Base-by-base conservation (phyloP, 83 land plant species). In the Thuja plicata region DNA sequence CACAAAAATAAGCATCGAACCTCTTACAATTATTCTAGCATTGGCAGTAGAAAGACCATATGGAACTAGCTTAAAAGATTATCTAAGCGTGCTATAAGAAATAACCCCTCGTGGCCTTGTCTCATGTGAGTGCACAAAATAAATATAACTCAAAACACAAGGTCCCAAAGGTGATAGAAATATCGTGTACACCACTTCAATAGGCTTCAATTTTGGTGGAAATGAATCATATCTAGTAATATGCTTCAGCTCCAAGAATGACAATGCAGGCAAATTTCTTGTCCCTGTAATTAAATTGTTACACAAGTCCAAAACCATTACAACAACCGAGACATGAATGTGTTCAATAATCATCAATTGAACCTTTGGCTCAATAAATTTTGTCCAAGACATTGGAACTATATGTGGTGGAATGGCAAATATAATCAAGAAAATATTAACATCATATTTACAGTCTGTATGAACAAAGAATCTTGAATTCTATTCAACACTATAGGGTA, bases 391-490 rank as follows among this genome's bases (percentile, higher is more conserved):
- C 60, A 50, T 32, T 46, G 9, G 2, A 13, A 46, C 4, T 52
- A 30, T 52, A 84, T 24, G 9, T 6, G 8, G 71, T 24, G 27
- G 19, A 78, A 16, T 35, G 4, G 43, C 24, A 37, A 52, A 48
- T 12, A 84, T 40, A 30, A 82, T 9, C 11, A 32, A 38, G 54
- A 50, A 50, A 40, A 17, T 48, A 17, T 15, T 35, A 35, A 84
- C 19, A 52, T 19, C 43, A 38, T 78, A 78, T 78, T 78, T 84
- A 84, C 86, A 50, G 38, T 21, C 86, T 84, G 62, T 48, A 52
- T 40, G 54, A 84, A n/a, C 34, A 37, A 84, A 84, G 62, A 84
- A 84, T 84, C 17, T 15, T 21, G 86, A 84, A 50, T 32, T 84
- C 86, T 84, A 48, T 84, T 60, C 24, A 52, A 52, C 38, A 52